These are phyloP conservation scores for Candida freyschussii DNA, from an alignment of 1,139 yeast genomes.

Conservation along the genomic window DNA sequence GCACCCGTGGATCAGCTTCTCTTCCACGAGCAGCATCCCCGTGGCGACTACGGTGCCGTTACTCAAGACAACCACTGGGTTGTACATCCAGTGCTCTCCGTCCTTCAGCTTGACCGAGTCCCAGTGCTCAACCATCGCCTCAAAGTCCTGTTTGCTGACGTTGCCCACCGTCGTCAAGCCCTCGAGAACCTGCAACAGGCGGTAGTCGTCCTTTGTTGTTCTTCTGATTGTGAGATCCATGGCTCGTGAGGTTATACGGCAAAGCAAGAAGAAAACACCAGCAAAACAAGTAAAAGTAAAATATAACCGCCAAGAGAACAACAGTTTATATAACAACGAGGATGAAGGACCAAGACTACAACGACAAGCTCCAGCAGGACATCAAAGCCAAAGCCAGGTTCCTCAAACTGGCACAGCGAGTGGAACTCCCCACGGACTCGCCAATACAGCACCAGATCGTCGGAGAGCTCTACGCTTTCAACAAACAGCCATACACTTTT, in stretches of 20 bases:
- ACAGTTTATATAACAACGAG: too few species aligned
- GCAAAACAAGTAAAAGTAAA: conserved; percentile 1
- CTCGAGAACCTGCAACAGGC: conserved; percentile 44
- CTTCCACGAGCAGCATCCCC: conserved; percentile 51
- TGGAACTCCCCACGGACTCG: background rate
- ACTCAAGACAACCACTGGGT: conserved; percentile 58
- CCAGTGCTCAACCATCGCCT: conserved; percentile 46
- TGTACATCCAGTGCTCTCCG: conserved; percentile 37
- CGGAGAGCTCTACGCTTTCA: conserved; percentile 11
- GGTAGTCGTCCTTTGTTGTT: conserved; percentile 41
- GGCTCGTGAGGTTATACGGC: background rate
- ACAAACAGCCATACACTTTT: conserved; percentile 17
- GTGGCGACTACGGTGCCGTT: conserved; percentile 40
- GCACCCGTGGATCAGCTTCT: conserved; percentile 67
- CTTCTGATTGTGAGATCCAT: too few species aligned
- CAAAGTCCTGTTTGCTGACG: conserved; percentile 40
- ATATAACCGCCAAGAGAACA: background rate
- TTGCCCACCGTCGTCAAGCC: conserved; percentile 66
- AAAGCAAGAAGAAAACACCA: background rate
- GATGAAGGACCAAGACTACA: conserved; percentile 7
- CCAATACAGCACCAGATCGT: conserved; percentile 3
- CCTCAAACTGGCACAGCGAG: conserved; percentile 8
- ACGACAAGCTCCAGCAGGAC: conserved; percentile 10
- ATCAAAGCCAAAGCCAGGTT: conserved; percentile 8
- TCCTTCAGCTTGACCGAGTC: conserved; percentile 25